Conservation (phyloP, 345 rosid genomes). For the Lepidium sativum region DNA sequence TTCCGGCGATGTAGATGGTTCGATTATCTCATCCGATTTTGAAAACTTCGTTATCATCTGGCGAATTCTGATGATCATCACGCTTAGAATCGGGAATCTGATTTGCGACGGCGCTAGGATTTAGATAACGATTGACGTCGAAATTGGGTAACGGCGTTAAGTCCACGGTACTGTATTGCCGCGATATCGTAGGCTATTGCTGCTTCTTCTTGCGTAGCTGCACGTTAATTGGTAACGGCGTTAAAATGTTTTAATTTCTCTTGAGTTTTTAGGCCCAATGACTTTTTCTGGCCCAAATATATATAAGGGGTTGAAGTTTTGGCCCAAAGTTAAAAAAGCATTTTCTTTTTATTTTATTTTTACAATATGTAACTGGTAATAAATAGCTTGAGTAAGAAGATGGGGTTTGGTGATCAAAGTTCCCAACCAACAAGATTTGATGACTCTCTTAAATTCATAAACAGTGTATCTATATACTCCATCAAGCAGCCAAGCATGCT, state of each 20-base stretch:
- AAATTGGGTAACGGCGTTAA: constrained; percentile 90
- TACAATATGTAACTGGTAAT: background rate
- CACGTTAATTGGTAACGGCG: background rate
- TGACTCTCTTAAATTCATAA: constrained; percentile 8
- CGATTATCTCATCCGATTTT: constrained; percentile 61
- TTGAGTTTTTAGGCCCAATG: too few relatives aligned
- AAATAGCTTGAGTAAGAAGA: constrained; percentile 19
- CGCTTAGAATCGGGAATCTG: background rate
- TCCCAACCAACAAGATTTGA: constrained; percentile 28
- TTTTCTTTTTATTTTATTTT: too few relatives aligned
- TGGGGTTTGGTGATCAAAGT: constrained; percentile 26
- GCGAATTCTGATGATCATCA: background rate
- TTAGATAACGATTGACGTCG: constrained; percentile 65
- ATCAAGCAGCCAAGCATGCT: background rate
- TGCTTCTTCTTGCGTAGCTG: constrained; percentile 98
- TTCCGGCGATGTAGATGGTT: constrained; percentile 32
- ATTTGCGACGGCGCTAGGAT: background rate
- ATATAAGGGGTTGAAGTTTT: too few relatives aligned
- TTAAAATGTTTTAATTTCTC: background rate
- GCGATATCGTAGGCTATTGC: constrained; percentile 92
- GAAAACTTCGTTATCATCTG: constrained; percentile 18
- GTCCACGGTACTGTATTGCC: constrained; percentile 86
- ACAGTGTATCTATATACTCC: background rate
- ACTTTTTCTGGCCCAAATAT: too few relatives aligned
- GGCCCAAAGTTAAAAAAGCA: too few relatives aligned